These are phyloP conservation scores for Microcos paniculata DNA, from an alignment of 345 rosid species.

Conservation along the genomic window DNA sequence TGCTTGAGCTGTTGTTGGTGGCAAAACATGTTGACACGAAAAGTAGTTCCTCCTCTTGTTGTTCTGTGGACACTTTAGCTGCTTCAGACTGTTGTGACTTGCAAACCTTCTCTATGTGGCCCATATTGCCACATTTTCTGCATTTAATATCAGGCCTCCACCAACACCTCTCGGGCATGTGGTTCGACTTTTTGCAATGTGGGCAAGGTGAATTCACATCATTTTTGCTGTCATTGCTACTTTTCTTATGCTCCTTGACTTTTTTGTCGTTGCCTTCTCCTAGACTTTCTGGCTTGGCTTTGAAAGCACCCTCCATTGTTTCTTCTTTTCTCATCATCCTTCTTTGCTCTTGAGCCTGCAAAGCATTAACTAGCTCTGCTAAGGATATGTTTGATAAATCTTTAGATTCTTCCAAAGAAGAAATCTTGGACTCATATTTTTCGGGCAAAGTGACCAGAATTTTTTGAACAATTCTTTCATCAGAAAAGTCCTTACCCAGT, in stretches of 20 bases:
- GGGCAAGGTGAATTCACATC: not conserved
- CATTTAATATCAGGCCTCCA: not conserved
- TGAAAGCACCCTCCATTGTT: not conserved
- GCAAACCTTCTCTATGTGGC: not conserved
- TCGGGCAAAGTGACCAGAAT: not conserved
- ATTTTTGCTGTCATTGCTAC: not conserved
- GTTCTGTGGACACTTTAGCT: too few relatives aligned
- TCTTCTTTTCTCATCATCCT: not conserved
- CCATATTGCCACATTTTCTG: not conserved
- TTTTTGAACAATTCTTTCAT: not conserved
- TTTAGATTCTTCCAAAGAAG: not conserved
- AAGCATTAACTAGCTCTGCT: too few relatives aligned
- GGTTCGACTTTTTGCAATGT: not conserved
- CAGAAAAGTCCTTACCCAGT: not conserved
- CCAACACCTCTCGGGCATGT: not conserved
- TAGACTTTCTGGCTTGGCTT: too few relatives aligned
- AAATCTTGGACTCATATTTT: not conserved
- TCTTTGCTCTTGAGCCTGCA: too few relatives aligned
- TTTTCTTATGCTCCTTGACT: not conserved
- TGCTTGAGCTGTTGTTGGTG: not conserved
- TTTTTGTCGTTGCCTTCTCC: not conserved
- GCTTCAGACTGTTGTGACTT: not conserved
- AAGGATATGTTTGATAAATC: too few relatives aligned
- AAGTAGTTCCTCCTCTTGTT: not conserved
- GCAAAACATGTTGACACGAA: not conserved